phyloP scores from a whole-genome alignment of 352 stramenopile species.

The Phytophthora cryptogea region DNA sequence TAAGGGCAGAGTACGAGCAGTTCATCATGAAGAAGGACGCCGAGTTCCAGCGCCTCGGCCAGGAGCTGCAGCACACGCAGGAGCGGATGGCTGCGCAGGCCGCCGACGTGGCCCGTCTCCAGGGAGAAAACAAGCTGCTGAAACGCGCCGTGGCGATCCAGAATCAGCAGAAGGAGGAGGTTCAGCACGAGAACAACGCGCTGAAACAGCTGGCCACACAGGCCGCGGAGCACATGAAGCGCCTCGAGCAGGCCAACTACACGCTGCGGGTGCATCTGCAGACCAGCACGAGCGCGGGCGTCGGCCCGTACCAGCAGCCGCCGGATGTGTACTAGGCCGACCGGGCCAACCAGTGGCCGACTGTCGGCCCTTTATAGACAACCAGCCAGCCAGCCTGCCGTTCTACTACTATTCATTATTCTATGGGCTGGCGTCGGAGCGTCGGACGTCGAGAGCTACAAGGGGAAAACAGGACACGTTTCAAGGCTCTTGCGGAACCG shows the following conservation, averaged over 20 bases:
- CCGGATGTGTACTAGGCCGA: slow-evolving; percentile 72
- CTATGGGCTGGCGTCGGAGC: slow-evolving; percentile 20
- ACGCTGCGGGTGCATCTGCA: slow-evolving; percentile 85
- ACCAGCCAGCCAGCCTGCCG: slow-evolving; percentile 4
- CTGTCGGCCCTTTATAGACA: slow-evolving; percentile 18
- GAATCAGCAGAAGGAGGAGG: slow-evolving; percentile 88
- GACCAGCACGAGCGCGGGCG: slow-evolving; percentile 62
- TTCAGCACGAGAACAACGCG: slow-evolving; percentile 68
- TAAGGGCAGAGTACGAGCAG: slow-evolving; percentile 86
- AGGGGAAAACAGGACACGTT: background rate
- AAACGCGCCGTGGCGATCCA: slow-evolving; percentile 88
- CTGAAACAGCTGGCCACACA: slow-evolving; percentile 78
- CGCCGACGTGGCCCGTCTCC: slow-evolving; percentile 64
- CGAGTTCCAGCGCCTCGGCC: slow-evolving; percentile 65
- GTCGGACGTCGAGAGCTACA: background rate
- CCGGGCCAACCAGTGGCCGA: background rate
- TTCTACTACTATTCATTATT: slow-evolving; percentile 40
- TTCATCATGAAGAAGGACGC: slow-evolving; percentile 82
- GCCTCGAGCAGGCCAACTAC: slow-evolving; percentile 88
- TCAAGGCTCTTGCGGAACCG: background rate
- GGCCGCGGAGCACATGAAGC: slow-evolving; percentile 86
- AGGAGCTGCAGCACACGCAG: slow-evolving; percentile 56
- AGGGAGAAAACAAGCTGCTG: slow-evolving; percentile 84
- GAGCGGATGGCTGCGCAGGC: slow-evolving; percentile 46
- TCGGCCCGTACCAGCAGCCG: slow-evolving; percentile 42